Base-by-base conservation (phyloP, 1,284 basidiomycete species). In the Earliella scabrosa region DNA sequence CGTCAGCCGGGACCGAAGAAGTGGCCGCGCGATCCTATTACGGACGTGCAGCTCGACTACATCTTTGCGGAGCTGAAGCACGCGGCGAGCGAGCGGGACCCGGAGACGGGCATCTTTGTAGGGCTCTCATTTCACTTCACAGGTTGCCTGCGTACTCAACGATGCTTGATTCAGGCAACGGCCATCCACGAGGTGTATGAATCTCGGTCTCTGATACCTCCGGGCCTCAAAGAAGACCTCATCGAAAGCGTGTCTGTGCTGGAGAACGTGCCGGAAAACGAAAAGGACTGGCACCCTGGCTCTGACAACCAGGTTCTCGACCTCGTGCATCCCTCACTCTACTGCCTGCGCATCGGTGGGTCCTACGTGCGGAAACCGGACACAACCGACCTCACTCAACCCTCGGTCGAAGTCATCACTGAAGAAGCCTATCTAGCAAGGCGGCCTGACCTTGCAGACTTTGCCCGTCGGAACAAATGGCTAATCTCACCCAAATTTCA, bases 41-140 rank as follows among this genome's bases (percentile, higher is more conserved):
- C 48, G 2, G 27, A 50, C 23, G 48, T 27, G 10, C 48, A 50
- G 31, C 14, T 50, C 39, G 39, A 50, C 21, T 43, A 50, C 48
- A 43, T 50, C 27, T 41, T 50, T 23, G 48, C 31, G 8, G 38
- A 50, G 18, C 29, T 50, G n/a, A 40, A 24, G 40, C 34, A 50
- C 29, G 39, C 20, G 13, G 48, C 48, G 11, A 10, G 16, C 2
- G 14, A 40, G 39, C 27, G 39, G 2, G 48, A 50, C 40, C 18
- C n/a, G 5, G 26, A 40, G 13, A 50, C 48, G 2, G 48, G 48
- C 4, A 43, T 50, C 78, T 74, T 70, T 58, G 71, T 58, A 7
- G 32, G 48, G 31, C 13, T 23, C 14, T n/a, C n/a, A n/a, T n/a
- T 21, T 23, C 8, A 16, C 7, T 29, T 3, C 14, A 10, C 23